Percentiles rank a stretch among this genome's conserved stretches.
Evolutionary conservation across 2,329 filamentous ascomycete genomes (phyloP).

Genomic region (Didymella pomorum): DNA sequence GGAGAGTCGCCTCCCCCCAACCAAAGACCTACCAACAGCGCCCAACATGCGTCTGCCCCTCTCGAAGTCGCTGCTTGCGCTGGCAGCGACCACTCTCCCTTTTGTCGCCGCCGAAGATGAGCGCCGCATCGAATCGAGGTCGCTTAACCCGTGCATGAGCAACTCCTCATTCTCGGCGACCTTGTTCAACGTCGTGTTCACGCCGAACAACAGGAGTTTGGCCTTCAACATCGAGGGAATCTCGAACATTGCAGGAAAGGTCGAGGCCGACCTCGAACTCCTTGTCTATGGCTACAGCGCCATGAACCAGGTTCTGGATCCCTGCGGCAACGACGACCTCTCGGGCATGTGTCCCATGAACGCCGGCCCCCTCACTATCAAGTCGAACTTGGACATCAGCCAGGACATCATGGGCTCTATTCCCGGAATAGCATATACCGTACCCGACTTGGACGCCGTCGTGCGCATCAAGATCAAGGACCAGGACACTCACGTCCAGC

Average conservation of each 20-base stretch:
- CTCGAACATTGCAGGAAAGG: conserved; percentile 82
- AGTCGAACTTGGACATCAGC: conserved; percentile 68
- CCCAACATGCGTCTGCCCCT: conserved; percentile 48
- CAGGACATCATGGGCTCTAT: conserved; percentile 71
- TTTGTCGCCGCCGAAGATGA: conserved; percentile 66
- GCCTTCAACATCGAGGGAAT: conserved; percentile 79
- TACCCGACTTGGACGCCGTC: conserved; percentile 89
- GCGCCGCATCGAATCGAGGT: conserved; percentile 78
- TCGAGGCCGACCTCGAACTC: conserved; percentile 78
- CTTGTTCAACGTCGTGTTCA: conserved; percentile 85
- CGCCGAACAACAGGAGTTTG: conserved; percentile 75
- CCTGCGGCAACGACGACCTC: conserved; percentile 69
- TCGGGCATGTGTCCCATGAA: conserved; percentile 92
- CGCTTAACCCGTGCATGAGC: conserved; percentile 83
- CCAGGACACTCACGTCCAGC: conserved; percentile 67
- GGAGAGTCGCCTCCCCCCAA: conserved; percentile 28
- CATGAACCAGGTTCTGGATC: conserved; percentile 73
- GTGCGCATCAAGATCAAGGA: conserved; percentile 83
- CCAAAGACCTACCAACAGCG: conserved; percentile 23
- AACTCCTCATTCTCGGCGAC: conserved; percentile 89
- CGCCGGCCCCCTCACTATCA: conserved; percentile 79
- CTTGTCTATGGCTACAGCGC: conserved; percentile 84
- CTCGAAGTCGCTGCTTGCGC: conserved; percentile 44
- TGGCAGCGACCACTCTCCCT: conserved; percentile 51
- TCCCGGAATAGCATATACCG: conserved; percentile 84